phyloP scores from a whole-genome alignment of 768 basidiomycete genomes.

The Cytidiella melzeri region DNA sequence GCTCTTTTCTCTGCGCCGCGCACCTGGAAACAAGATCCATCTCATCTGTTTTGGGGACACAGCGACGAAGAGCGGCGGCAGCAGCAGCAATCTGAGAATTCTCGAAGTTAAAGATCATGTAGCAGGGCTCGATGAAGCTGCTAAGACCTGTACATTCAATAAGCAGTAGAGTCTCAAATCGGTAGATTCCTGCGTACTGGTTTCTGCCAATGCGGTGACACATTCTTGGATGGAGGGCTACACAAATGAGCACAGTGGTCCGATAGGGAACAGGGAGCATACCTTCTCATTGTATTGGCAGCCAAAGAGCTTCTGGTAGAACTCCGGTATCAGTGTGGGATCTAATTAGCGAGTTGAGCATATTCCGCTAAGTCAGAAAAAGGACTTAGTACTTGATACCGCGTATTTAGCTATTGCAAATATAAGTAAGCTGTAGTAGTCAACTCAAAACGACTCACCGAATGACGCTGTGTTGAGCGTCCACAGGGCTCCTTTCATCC shows the following conservation, averaged over 20 bases:
- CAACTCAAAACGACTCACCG: slow-evolving; percentile 30
- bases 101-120: slow-evolving; percentile 47
- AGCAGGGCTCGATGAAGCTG: slow-evolving; percentile 57
- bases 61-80: slow-evolving; percentile 31
- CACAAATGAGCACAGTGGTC: not conserved
- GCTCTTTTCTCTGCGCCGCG: slow-evolving; percentile 38
- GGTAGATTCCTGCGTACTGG: slow-evolving; percentile 42
- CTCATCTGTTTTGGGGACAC: slow-evolving; percentile 29
- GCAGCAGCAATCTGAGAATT: slow-evolving; percentile 36
- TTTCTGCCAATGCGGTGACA: slow-evolving; percentile 58
- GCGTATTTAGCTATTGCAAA: slow-evolving; percentile 33
- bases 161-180: too few relatives aligned
- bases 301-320: slow-evolving; percentile 55
- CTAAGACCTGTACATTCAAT: slow-evolving; percentile 47
- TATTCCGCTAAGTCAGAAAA: not conserved
- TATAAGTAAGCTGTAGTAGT: slow-evolving; percentile 1
- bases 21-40: slow-evolving; percentile 35
- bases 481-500: slow-evolving; percentile 91
- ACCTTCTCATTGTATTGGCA: slow-evolving; percentile 87
- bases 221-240: slow-evolving; percentile 75
- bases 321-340: slow-evolving; percentile 52
- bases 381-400: slow-evolving; percentile 28
- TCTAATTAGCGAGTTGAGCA: slow-evolving; percentile 35
- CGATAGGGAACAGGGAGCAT: not conserved
- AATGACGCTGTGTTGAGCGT: slow-evolving; percentile 61